Evolutionary conservation across 495 filamentous ascomycete species (phyloP), one percentile per base, ranked within the genome.

Genomic region (Symbiotaphrina buchneri): DNA sequence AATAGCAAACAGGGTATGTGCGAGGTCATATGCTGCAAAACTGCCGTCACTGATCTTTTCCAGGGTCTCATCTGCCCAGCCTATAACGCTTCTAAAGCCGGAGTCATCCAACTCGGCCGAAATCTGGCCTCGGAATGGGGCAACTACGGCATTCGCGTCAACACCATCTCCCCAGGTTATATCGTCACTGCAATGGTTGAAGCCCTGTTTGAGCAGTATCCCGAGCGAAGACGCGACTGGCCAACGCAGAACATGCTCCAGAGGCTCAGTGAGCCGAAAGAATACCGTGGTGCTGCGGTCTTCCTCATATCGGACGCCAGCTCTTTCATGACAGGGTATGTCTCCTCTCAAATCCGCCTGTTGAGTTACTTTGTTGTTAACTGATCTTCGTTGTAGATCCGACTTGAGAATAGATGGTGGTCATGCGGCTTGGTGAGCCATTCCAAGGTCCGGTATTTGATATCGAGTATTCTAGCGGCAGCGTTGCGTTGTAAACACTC

Each of bases 121-220:
- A 85, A 82, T 49, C 63, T 94, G n/a, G 85, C 83, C 4, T 49
- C 66, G 18, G 80, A 90, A 49, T 85, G 85, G 85, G 85, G 85
- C 17, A 47, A 52, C 38, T 44, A 52, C 28, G 64, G 85, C 49
- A 94, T 95, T 48, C 76, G 85, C 3, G 83, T 93, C 37, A 95
- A 95, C 56, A 90, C 83, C 24, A 72, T 94, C 42, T 91, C 80
- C 10, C 85, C 85, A 0, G 85, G 85, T 20, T 95, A 95, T 47
- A 93, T 94, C 40, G 68, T 87, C 31, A 92, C 83, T n/a, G 63
- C 66, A 20, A 90, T 92, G 82, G 80, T 85, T 7, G 69, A 76
- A 45, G 63, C 68, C 27, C 58, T 91, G 19, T 85, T 91, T 40
- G 54, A 71, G 25, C 46, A 71, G 31, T 78, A 59, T 41, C 79